These are phyloP conservation scores for Marasmius sp. DNA, from an alignment of 1,284 basidiomycete species.

Conservation along the genomic window DNA sequence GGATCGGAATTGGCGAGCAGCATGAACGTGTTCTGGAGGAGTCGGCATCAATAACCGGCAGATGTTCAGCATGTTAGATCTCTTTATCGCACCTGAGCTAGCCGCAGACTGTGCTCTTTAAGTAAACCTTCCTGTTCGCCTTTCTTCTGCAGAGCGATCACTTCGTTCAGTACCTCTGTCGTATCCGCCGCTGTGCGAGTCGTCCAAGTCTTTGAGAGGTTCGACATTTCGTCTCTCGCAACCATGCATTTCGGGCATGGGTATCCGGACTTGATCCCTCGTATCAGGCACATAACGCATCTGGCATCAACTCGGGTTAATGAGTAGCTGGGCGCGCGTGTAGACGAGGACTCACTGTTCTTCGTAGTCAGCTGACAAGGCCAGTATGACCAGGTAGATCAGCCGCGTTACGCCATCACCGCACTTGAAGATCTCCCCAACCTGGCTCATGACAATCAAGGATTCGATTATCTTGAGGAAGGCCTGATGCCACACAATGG, in stretches of 20 bases:
- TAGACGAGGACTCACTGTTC: constrained; percentile 31
- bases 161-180: constrained; percentile 13
- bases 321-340: neutral
- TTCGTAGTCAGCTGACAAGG: constrained; percentile 38
- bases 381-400: constrained; percentile 31
- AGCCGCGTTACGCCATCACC: constrained; percentile 22
- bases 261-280: constrained; percentile 25
- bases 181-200: constrained; percentile 18
- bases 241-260: constrained; percentile 37
- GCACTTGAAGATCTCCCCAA: constrained; percentile 24
- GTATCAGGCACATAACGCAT: constrained; percentile 30
- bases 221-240: constrained; percentile 19
- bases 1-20: constrained; percentile 14
- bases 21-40: constrained; percentile 11
- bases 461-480: constrained; percentile 26
- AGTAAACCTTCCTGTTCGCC: constrained; percentile 22
- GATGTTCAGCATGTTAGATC: constrained; percentile 8
- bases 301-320: constrained; percentile 12
- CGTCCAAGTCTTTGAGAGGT: constrained; percentile 17
- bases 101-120: constrained; percentile 23
- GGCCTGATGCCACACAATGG: constrained; percentile 33
- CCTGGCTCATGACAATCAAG: constrained; percentile 20
- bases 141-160: constrained; percentile 3
- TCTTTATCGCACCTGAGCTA: constrained; percentile 26
- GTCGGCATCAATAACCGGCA: neutral